phyloP scores from a whole-genome alignment of 192 early-diverging fungal genomes.

The Fimicolochytrium jonesii region DNA sequence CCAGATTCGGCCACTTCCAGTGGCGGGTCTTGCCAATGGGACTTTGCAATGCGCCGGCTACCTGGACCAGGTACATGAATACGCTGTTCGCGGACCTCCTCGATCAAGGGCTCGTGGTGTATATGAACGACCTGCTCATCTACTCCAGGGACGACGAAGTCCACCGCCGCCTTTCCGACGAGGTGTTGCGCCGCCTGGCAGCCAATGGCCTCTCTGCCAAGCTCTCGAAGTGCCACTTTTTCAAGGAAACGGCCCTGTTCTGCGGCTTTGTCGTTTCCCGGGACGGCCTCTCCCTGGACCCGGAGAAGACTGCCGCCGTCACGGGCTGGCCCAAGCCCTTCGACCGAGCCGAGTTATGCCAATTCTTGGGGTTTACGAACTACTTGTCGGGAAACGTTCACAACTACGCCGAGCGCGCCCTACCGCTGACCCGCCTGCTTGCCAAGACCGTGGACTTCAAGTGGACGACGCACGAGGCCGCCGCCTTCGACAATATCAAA shows the following conservation, averaged over 20 bases:
- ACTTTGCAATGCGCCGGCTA: conserved; percentile 52
- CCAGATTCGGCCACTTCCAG: conserved; percentile 38
- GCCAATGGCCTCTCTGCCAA: conserved; percentile 32
- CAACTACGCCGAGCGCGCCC: conserved; percentile 4
- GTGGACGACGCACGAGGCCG: background rate
- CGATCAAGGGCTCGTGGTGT: conserved; percentile 14
- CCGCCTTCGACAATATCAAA: background rate
- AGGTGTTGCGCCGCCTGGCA: conserved; percentile 20
- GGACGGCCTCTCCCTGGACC: conserved; percentile 31
- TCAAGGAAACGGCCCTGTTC: conserved; percentile 20
- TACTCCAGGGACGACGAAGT: conserved; percentile 21
- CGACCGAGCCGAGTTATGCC: conserved; percentile 16
- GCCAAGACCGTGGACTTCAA: background rate
- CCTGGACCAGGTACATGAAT: conserved; percentile 51
- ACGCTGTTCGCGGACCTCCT: conserved; percentile 32
- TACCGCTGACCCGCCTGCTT: conserved; percentile 4
- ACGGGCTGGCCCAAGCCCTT: too few relatives aligned
- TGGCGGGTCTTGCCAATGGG: conserved; percentile 60
- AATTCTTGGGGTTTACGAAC: conserved; percentile 18
- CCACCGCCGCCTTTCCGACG: conserved; percentile 13
- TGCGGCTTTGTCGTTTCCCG: conserved; percentile 30
- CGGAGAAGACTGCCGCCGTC: conserved; percentile 7
- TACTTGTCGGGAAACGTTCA: background rate
- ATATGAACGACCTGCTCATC: conserved; percentile 50
- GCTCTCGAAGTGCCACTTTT: conserved; percentile 35